These are phyloP conservation scores for Gossypium lobatum DNA, from an alignment of 441 rosid species.

Conservation along the genomic window DNA sequence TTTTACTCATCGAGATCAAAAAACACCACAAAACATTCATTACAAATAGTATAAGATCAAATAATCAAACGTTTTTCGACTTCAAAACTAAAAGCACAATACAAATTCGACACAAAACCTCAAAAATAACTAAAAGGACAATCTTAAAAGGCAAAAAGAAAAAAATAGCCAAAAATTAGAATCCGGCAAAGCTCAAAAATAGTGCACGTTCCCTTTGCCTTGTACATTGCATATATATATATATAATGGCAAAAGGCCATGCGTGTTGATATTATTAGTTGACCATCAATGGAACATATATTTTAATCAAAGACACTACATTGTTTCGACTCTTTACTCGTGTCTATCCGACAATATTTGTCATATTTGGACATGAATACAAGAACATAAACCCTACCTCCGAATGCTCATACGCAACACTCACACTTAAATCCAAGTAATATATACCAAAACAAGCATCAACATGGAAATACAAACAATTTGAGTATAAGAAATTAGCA, in stretches of 20 bases:
- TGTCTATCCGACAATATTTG: not conserved
- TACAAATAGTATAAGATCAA: not conserved
- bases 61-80: not conserved
- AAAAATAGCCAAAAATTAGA: not conserved
- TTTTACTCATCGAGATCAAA: not conserved
- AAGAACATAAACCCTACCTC: too few relatives aligned
- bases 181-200: not conserved
- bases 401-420: not conserved
- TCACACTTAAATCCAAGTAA: not conserved
- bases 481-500: slow-evolving; percentile 26
- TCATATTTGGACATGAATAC: not conserved
- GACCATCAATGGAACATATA: slow-evolving; percentile 21
- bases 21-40: not conserved
- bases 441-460: not conserved
- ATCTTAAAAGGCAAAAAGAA: not conserved
- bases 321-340: not conserved
- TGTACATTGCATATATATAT: not conserved
- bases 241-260: not conserved
- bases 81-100: not conserved
- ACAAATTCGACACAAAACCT: not conserved
- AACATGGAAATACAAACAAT: not conserved
- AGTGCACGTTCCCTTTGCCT: slow-evolving; percentile 1
- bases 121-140: not conserved
- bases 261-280: slow-evolving; percentile 9
- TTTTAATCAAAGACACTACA: not conserved